Conservation (phyloP, 768 basidiomycete genomes). For the Phanerodontia chrysosporium region DNA sequence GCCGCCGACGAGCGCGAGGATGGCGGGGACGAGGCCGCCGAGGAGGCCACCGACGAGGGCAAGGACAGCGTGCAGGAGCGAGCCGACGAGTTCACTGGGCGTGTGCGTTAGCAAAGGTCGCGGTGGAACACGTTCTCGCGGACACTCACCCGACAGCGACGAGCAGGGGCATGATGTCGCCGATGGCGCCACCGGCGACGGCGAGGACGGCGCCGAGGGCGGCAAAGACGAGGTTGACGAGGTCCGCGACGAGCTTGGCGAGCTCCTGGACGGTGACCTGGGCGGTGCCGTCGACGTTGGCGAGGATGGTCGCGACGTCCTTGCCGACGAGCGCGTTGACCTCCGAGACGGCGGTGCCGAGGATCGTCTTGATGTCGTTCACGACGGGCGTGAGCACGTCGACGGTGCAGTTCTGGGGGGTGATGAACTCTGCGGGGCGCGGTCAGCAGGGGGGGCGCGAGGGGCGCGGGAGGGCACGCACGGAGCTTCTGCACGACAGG, state of each 20-base stretch:
- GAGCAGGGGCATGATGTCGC: slow-evolving; percentile 19
- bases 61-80: slow-evolving; percentile 19
- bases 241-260: slow-evolving; percentile 19
- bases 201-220: slow-evolving; percentile 23
- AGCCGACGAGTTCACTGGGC: slow-evolving; percentile 17
- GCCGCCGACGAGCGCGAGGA: slow-evolving; percentile 19
- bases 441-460: neutral
- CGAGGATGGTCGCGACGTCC: slow-evolving; percentile 21
- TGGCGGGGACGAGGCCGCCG: slow-evolving; percentile 17
- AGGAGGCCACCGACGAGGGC: slow-evolving; percentile 19
- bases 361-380: slow-evolving; percentile 18
- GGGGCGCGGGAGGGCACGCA: slow-evolving; percentile 15
- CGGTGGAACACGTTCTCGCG: too few relatives aligned
- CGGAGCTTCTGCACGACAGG: slow-evolving; percentile 22
- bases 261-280: slow-evolving; percentile 24
- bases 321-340: slow-evolving; percentile 25
- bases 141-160: slow-evolving; percentile 20
- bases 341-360: slow-evolving; percentile 18
- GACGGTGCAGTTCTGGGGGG: slow-evolving; percentile 21
- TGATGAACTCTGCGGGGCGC: slow-evolving; percentile 22
- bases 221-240: slow-evolving; percentile 25
- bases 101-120: neutral
- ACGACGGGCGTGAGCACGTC: slow-evolving; percentile 19
- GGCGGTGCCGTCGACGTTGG: slow-evolving; percentile 18
- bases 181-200: slow-evolving; percentile 8